These are phyloP conservation scores for Saccharomyces eubayanus DNA, from an alignment of 805 yeast species.

Conservation along the genomic window DNA sequence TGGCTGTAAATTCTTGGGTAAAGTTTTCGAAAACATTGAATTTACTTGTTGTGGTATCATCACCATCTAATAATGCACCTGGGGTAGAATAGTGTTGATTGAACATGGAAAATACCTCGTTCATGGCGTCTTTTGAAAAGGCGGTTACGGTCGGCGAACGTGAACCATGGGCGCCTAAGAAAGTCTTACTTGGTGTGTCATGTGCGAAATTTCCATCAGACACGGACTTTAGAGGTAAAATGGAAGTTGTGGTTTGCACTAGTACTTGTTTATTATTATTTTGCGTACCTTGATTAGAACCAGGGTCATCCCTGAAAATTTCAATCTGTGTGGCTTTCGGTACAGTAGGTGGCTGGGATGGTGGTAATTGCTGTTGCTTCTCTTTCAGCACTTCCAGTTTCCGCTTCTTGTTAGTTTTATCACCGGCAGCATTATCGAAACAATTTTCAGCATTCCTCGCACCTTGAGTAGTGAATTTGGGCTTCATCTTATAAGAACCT, in stretches of 20 bases:
- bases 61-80: slow-evolving; percentile 14
- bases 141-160: slow-evolving; percentile 73
- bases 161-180: slow-evolving; percentile 17
- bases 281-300: neutral
- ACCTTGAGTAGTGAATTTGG: slow-evolving; percentile 32
- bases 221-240: slow-evolving; percentile 36
- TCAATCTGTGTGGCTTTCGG: neutral
- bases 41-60: slow-evolving; percentile 20
- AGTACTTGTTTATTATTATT: neutral
- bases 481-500: slow-evolving; percentile 39
- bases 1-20: slow-evolving; percentile 33
- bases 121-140: slow-evolving; percentile 64
- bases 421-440: neutral
- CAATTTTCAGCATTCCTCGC: slow-evolving; percentile 53
- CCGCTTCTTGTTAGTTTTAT: neutral
- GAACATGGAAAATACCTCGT: slow-evolving; percentile 70
- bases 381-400: neutral
- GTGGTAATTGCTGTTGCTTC: neutral
- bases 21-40: slow-evolving; percentile 25
- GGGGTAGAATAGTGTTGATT: slow-evolving; percentile 35
- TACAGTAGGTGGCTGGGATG: neutral
- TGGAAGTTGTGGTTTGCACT: slow-evolving; percentile 29
- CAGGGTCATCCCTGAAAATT: neutral
- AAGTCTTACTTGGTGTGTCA: slow-evolving; percentile 8
- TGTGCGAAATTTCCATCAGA: slow-evolving; percentile 13